phyloP scores from a whole-genome alignment of 2,329 filamentous ascomycete genomes.

The Coniella vitis region DNA sequence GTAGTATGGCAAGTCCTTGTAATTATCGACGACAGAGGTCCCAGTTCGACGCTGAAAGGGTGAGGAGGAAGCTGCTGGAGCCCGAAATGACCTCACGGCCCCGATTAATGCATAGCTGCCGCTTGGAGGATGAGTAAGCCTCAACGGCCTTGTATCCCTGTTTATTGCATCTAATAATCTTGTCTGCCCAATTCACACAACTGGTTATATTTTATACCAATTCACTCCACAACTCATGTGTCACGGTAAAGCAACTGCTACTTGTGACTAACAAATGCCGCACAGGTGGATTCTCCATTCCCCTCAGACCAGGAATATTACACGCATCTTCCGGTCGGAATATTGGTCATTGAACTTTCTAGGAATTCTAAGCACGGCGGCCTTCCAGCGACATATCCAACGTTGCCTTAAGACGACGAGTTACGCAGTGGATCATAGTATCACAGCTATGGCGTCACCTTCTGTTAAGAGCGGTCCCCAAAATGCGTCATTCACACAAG shows the following conservation, averaged over 20 bases:
- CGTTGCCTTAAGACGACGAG: not conserved
- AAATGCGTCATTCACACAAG: conserved; percentile 37
- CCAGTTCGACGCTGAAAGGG: too few species aligned
- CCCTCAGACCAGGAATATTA: too few species aligned
- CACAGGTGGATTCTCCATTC: not conserved
- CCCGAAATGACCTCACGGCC: not conserved
- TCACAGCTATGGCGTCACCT: conserved; percentile 7
- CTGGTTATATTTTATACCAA: too few species aligned
- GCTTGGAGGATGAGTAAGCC: not conserved
- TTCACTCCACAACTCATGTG: not conserved
- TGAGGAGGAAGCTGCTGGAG: too few species aligned
- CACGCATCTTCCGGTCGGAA: not conserved
- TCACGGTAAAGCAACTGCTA: not conserved
- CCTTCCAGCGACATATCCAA: not conserved
- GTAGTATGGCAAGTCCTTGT: too few species aligned
- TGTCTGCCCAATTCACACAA: not conserved
- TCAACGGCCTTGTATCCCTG: not conserved
- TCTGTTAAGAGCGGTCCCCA: not conserved
- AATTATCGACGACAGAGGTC: too few species aligned
- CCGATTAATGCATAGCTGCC: not conserved
- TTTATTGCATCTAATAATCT: not conserved
- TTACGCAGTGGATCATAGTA: not conserved
- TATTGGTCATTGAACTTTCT: not conserved
- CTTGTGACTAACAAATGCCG: not conserved
- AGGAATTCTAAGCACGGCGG: not conserved